Evolutionary conservation across 768 basidiomycete species (phyloP).

Genomic region (Cytidiella melzeri): DNA sequence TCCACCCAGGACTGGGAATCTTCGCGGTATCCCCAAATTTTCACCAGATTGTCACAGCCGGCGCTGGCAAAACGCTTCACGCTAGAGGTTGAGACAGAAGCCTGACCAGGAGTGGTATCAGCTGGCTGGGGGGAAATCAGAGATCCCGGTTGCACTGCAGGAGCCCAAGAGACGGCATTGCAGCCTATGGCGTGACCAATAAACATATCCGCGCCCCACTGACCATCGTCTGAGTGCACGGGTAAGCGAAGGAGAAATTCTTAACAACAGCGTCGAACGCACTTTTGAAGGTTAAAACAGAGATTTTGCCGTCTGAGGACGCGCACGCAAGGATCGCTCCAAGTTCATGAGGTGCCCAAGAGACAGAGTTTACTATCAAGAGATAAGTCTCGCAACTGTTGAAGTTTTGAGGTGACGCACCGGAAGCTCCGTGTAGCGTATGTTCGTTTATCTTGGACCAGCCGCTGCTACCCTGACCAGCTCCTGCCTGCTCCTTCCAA

Average conservation of each 20-base stretch:
- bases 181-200: conserved; percentile 94
- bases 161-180: conserved; percentile 97
- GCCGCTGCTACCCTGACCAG: conserved; percentile 44
- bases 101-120: conserved; percentile 41
- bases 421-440: conserved; percentile 87
- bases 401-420: conserved; percentile 37
- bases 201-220: conserved; percentile 93
- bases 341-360: conserved; percentile 98
- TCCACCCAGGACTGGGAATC: conserved; percentile 85
- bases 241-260: too few species aligned
- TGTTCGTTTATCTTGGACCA: conserved; percentile 98
- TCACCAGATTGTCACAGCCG: conserved; percentile 93
- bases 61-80: conserved; percentile 93
- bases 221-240: conserved; percentile 78
- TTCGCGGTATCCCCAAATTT: conserved; percentile 89
- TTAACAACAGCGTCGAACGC: too few species aligned
- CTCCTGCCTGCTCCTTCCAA: conserved; percentile 80
- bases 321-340: conserved; percentile 97
- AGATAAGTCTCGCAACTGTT: background rate
- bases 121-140: conserved; percentile 66
- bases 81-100: conserved; percentile 31
- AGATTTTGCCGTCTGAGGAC: conserved; percentile 94
- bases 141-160: conserved; percentile 80
- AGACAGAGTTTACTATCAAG: conserved; percentile 83
- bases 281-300: conserved; percentile 97